Conservation (phyloP, 495 filamentous ascomycete genomes). For the Penicillium coffeae region DNA sequence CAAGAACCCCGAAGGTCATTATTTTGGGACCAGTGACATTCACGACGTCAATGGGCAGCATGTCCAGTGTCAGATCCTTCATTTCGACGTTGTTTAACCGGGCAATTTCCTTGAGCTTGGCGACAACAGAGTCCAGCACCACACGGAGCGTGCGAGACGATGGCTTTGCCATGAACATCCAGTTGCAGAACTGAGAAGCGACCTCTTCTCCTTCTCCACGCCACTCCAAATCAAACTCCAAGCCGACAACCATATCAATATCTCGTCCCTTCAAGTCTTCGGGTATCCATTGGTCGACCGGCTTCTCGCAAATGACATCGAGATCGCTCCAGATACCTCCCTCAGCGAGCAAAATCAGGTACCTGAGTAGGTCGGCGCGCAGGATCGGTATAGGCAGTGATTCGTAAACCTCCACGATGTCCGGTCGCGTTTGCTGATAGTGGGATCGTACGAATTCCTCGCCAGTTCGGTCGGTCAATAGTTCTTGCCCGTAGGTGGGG, state of each 20-base stretch:
- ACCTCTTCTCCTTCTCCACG: constrained; percentile 27
- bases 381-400: constrained; percentile 41
- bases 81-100: constrained; percentile 21
- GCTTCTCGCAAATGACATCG: constrained; percentile 51
- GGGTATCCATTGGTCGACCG: constrained; percentile 50
- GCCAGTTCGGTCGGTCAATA: constrained; percentile 28
- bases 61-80: constrained; percentile 20
- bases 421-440: constrained; percentile 26
- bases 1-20: constrained; percentile 34
- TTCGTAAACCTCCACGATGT: constrained; percentile 41
- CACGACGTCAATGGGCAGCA: constrained; percentile 33
- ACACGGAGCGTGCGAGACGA: constrained; percentile 25
- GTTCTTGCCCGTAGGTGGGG: constrained; percentile 23
- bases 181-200: constrained; percentile 40
- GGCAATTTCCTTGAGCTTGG: constrained; percentile 27
- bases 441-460: constrained; percentile 27
- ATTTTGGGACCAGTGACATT: constrained; percentile 38
- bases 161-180: constrained; percentile 34
- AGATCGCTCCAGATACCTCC: constrained; percentile 58
- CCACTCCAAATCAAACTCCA: constrained; percentile 38
- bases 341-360: constrained; percentile 54
- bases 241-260: constrained; percentile 38
- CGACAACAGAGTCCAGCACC: constrained; percentile 31
- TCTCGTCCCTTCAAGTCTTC: constrained; percentile 34
- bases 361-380: constrained; percentile 56